phyloP scores from a whole-genome alignment of 345 rosid genomes.

The Boechera stricta region DNA sequence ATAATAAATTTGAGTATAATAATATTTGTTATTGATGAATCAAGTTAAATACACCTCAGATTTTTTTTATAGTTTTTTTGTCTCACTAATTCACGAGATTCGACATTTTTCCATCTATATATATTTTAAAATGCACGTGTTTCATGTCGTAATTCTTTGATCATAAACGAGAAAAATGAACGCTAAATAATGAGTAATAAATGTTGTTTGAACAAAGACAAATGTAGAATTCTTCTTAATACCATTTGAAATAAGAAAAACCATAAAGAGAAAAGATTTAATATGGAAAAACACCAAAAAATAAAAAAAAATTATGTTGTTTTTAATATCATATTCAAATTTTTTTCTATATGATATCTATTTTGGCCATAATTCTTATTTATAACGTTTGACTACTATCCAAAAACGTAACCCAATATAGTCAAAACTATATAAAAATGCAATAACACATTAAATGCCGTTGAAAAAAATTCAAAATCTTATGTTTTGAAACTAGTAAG shows the following conservation, averaged over 20 bases:
- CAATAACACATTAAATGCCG: background rate
- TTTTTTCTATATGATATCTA: background rate
- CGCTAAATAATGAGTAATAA: background rate
- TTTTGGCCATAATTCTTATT: background rate
- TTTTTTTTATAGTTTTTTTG: background rate
- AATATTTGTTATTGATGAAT: background rate
- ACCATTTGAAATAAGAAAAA: background rate
- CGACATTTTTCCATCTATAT: background rate
- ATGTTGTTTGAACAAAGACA: background rate
- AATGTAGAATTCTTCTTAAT: background rate
- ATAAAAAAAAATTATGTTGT: no score
- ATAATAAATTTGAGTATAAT: background rate
- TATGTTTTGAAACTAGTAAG: background rate
- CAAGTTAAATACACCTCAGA: background rate
- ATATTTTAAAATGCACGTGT: background rate
- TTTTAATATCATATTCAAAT: background rate
- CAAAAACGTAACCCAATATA: background rate
- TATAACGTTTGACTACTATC: background rate
- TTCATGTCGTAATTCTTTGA: background rate
- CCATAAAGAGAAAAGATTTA: no score
- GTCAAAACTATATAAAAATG: background rate
- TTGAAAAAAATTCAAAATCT: background rate
- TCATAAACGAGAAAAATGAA: background rate
- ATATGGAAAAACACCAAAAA: no score
- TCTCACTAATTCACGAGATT: background rate